A percentile compares a stretch with the other conserved stretches of the same genome.
Conservation (phyloP, 257 asterid genomes). For the Solanum sejunctum region DNA sequence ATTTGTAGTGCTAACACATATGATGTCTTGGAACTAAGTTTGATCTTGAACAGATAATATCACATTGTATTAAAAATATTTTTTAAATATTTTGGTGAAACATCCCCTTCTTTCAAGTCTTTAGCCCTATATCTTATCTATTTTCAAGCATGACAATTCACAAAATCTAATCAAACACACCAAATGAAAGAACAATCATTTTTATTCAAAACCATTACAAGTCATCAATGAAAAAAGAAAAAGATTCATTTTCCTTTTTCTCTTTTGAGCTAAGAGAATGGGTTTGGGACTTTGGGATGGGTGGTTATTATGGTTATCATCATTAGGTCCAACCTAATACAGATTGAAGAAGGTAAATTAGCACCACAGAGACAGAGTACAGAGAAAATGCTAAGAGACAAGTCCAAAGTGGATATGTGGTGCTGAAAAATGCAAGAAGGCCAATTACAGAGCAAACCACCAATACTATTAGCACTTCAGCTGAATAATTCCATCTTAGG, state of each 20-base stretch:
- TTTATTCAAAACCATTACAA: neutral
- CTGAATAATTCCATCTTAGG: constrained; percentile 28
- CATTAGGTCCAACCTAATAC: constrained; percentile 11
- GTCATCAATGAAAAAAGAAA: neutral
- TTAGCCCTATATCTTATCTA: neutral
- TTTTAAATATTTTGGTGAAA: neutral
- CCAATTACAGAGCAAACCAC: constrained; percentile 20
- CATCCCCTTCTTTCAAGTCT: neutral
- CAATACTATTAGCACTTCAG: constrained; percentile 21
- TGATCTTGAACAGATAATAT: neutral
- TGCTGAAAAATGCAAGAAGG: constrained; percentile 11
- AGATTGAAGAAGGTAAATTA: constrained; percentile 12
- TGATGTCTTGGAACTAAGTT: too few relatives aligned
- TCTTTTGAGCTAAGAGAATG: neutral
- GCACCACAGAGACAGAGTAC: constrained; percentile 14
- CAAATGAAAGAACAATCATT: neutral
- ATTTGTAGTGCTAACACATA: too few relatives aligned
- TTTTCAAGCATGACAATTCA: neutral
- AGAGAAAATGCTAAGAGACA: constrained; percentile 18
- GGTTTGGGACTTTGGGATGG: neutral
- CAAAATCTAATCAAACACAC: neutral
- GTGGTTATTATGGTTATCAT: neutral
- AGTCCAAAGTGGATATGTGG: constrained; percentile 24
- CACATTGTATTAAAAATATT: neutral
- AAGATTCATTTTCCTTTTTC: neutral